These are phyloP conservation scores for Nadsonia commutata DNA, from an alignment of 1,139 yeast genomes.

Conservation along the genomic window DNA sequence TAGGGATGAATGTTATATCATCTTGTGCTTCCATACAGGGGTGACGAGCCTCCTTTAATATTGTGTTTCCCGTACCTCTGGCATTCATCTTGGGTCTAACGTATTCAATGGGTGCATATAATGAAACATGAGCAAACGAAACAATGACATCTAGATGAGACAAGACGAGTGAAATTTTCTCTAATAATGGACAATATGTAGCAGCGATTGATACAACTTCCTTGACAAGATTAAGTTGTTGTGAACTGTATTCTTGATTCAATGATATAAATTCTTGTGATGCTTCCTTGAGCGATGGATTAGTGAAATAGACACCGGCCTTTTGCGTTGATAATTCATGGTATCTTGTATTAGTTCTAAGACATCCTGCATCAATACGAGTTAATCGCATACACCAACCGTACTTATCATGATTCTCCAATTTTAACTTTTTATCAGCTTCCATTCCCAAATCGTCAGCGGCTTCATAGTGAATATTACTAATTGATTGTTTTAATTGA, in stretches of 20 bases:
- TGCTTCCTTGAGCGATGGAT: slow-evolving; percentile 43
- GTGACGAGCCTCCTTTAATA: slow-evolving; percentile 65
- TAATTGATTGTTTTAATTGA: slow-evolving; percentile 39
- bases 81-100: slow-evolving; percentile 56
- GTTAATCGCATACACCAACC: slow-evolving; percentile 94
- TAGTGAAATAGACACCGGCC: slow-evolving; percentile 87
- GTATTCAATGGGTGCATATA: slow-evolving; percentile 72
- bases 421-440: slow-evolving; percentile 69
- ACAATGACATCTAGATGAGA: slow-evolving; percentile 73
- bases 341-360: slow-evolving; percentile 48
- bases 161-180: slow-evolving; percentile 45
- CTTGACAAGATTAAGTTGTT: slow-evolving; percentile 63
- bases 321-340: slow-evolving; percentile 79
- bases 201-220: slow-evolving; percentile 71
- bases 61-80: slow-evolving; percentile 36
- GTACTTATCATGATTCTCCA: slow-evolving; percentile 73
- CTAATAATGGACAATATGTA: slow-evolving; percentile 68
- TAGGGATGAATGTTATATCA: slow-evolving; percentile 73
- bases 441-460: slow-evolving; percentile 70
- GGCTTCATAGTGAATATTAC: slow-evolving; percentile 37
- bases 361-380: slow-evolving; percentile 69
- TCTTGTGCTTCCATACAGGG: slow-evolving; percentile 91
- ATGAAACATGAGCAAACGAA: slow-evolving; percentile 75
- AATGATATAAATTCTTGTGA: slow-evolving; percentile 45
- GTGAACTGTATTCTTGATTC: slow-evolving; percentile 51